Conservation (phyloP, 805 yeast species). For the Candida suzukii region DNA sequence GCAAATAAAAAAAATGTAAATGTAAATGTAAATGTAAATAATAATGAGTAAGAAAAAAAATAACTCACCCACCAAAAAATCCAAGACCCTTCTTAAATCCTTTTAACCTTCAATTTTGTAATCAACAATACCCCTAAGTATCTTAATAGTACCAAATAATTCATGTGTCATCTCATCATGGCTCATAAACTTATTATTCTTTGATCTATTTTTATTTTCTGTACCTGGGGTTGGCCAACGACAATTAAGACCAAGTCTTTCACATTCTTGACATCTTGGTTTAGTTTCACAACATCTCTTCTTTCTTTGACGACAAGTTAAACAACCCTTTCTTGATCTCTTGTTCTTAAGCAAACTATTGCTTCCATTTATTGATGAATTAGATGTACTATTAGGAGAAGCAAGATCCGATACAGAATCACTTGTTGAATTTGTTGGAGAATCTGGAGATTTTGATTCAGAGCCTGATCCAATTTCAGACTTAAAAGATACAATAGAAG, state of each 20-base stretch:
- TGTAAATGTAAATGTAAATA: too few relatives aligned
- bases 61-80: not conserved
- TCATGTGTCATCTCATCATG: conserved; percentile 51
- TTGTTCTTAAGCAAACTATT: conserved; percentile 20
- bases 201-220: conserved; percentile 48
- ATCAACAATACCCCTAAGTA: conserved; percentile 57
- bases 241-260: conserved; percentile 57
- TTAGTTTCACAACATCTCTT: conserved; percentile 69
- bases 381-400: not conserved
- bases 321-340: conserved; percentile 66
- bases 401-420: not conserved
- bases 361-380: not conserved
- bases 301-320: conserved; percentile 71
- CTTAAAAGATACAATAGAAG: not conserved
- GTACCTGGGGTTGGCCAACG: conserved; percentile 71
- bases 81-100: not conserved
- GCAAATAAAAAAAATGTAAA: too few relatives aligned
- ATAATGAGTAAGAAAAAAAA: not conserved
- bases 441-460: not conserved
- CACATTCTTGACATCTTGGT: conserved; percentile 64
- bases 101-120: conserved; percentile 22
- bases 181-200: conserved; percentile 34
- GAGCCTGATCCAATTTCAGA: not conserved
- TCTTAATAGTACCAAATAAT: conserved; percentile 51
- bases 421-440: not conserved